Base-by-base conservation (phyloP, 352 stramenopile genomes). In the Pythium guiyangense region DNA sequence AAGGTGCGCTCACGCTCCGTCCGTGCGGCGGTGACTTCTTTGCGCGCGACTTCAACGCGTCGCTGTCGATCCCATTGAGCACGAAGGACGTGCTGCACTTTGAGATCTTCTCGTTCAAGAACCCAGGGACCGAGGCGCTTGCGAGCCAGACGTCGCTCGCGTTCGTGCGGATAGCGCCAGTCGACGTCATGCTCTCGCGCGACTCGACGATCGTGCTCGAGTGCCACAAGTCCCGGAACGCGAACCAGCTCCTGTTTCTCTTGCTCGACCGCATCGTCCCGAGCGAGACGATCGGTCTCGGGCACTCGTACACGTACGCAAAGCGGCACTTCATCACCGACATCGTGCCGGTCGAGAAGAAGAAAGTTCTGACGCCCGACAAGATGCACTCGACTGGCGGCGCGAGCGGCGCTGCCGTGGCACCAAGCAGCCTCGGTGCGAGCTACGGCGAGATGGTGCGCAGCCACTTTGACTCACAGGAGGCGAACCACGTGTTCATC, bases 241-340 rank as follows among this genome's bases (percentile, higher is more conserved):
- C 79, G 14, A 79, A 84, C 50, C 74, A 79, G 48, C 55, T 77
- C 15, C 79, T 88, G 31, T 93, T 92, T 47, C 60, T 95, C n/a
- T 67, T 88, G 43, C 25, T 92, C 46, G 84, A 95, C 52, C 83
- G 84, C 29, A 79, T 94, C 29, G 39, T 84, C 1, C 79, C 85
- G 22, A 77, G 61, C 40, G 74, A 85, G 31, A 81, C 66, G 55
- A 63, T 92, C 27, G 85, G 84, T 27, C 55, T 92, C 46, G 80
- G 74, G 6, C 85, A 95, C 48, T 72, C 78, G n/a, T 93, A 81
- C 52, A 80, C 70, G 26, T 95, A 92, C 55, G 85, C 85, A 0
- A 89, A 82, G 48, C 85, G 86, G 37, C 71, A 93, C 58, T 95
- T 91, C 52, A 59, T 95, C 27, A 72, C 84, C 10, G 84, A 94